Base-by-base conservation (phyloP, 352 stramenopile genomes). In the Blastocystis sp. region DNA sequence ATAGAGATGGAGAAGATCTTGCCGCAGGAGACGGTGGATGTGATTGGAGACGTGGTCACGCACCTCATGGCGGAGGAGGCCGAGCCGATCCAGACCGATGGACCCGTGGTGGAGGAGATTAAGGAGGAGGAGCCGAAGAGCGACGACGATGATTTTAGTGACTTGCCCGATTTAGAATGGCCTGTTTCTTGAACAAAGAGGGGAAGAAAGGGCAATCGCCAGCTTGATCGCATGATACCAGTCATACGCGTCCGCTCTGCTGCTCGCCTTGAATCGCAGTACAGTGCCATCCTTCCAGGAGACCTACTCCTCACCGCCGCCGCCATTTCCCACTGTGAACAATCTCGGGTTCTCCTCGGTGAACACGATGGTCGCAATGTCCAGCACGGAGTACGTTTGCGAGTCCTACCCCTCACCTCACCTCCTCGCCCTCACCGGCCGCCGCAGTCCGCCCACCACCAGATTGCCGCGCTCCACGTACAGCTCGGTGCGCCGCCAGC, bases 391-490 rank as follows among this genome's bases (percentile, higher is more conserved):
- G 21, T 69, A 68, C 11, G n/a, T n/a, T n/a, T 34, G 17, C 54
- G 74, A 84, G 9, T 84, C 66, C 74, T 84, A 68, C 61, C 19
- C 69, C 28, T 52, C 6, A 84, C 54, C 9, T 17, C 11, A 3
- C 19, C 6, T 21, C 59, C 54, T 14, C n/a, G 14, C 17, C 2
- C 74, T 9, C 40, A 84, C 74, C 9, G 48, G 74, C 17, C 48
- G 68, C 60, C 74, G 38, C 21, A 84, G 52, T 0, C 74, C 74
- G 4, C 74, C 74, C 9, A 84, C 24, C 21, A 84, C 43, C 21
- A 84, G 65, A n/a, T 84, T 68, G n/a, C 74, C 74, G 17, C 57
- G 34, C 57, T 84, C 74, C 54, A 84, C 74, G 38, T 84, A 84
- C 54, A 84, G 52, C 34, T 84, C 54, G 34, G 17, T 84, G 24